Evolutionary conservation across 139 green algal genomes (phyloP), one percentile per base, ranked within the genome.

Genomic region (Penium margaritaceum): DNA sequence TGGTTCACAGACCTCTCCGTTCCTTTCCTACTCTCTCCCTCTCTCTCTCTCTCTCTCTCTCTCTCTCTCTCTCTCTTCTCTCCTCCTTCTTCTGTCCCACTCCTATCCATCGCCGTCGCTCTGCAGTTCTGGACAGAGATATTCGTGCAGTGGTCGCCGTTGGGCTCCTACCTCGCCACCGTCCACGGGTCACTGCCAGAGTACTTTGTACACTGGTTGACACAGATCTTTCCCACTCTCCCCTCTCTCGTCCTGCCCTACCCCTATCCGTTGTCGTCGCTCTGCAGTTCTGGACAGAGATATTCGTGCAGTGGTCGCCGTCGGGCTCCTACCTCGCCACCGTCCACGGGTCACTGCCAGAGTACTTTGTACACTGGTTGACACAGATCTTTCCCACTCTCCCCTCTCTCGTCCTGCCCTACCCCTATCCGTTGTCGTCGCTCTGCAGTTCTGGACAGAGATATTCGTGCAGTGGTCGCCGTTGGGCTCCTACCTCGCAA

Each of bases 401-500:
- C 41, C 41, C 12, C 41, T 51, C 7, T 51, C 9, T 51, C 41
- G 12, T 51, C 41, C 12, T 7, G 7, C 9, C 41, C 12, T 51
- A 7, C 41, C 41, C 41, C 41, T 51, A 21, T n/a, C 47, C 15
- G n/a, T 3, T 32, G 5, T 1, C 39, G 9, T 57, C 34, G 21
- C 37, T 34, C 3, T 34, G 2, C 58, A 85, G 27, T 91, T 89
- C 81, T 96, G 92, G 92, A 96, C 91, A 19, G 92, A 98, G 77
- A 86, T 74, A 1, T 96, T 94, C 82, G 88, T 97, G 72, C 85
- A 93, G 84, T 98, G 93, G 92, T 92, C 87, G 0, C 90, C 90
- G 3, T 74, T 83, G 33, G 92, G 92, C 61, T 90, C 80, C 66
- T 85, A 86, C 39, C 70, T 97, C 67, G 88, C 90, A 57, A 97